Base-by-base conservation (phyloP, 176 grass and related monocot genomes). In the Triticum aestivum region DNA sequence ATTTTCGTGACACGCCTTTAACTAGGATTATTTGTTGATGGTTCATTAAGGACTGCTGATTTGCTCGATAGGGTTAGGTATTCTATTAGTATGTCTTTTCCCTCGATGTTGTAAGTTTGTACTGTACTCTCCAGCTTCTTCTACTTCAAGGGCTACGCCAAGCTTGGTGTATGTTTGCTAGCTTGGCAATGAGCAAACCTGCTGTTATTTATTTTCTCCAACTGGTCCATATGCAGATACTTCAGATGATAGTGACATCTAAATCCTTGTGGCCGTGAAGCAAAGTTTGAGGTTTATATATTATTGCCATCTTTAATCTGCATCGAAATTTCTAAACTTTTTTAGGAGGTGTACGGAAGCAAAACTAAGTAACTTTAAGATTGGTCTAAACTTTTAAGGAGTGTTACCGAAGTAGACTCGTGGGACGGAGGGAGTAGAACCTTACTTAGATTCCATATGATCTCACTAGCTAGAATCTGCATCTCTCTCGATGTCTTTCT, bases 121-220 rank as follows among this genome's bases (percentile, higher is more conserved):
- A 78, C 64, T 37, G 18, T 78, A 78, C 64, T 94, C 32, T 76
- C 87, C 15, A 90, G 94, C 51, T 93, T 91, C 89, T 96, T 96
- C 82, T 99, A 94, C 42, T 87, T 99, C 87, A 96, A 90, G 90
- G 90, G 90, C 70, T 91, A 94, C 74, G 44, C 91, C 75, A 95
- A 95, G 86, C 88, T 94, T 85, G 92, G 92, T 30, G 92, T 96
- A 91, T 66, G 63, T 82, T 73, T 44, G 32, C 11, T 83, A 20
- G n/a, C 18, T 47, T 58, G 12, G 64, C 78, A 42, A 23, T 82
- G 75, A 62, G 37, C 54, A 38, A 39, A 39, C 10, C 42, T 52
- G 44, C 3, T 76, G 11, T 35, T 73, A 5, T 2, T 11, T 10
- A 45, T 39, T 41, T 37, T 18, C 56, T 45, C 29, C 73, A 14